Evolutionary conservation across 2,329 filamentous ascomycete genomes (phyloP).

Genomic region (Reticulascus tulasneorum): DNA sequence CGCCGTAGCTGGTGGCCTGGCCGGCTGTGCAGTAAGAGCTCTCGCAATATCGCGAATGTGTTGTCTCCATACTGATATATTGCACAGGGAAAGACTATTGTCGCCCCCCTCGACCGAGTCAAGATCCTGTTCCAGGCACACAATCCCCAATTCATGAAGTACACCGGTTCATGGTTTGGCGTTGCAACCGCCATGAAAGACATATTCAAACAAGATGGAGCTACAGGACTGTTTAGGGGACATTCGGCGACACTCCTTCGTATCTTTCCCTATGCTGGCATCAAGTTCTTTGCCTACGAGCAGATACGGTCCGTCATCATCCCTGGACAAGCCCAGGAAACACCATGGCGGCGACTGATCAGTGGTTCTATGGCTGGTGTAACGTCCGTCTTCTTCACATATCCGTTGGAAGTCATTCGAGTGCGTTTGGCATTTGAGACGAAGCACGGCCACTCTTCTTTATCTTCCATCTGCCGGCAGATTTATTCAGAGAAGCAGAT

Average conservation of each 20-base stretch:
- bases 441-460: conserved; percentile 65
- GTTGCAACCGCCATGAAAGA: conserved; percentile 77
- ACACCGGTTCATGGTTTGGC: conserved; percentile 83
- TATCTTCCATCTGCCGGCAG: conserved; percentile 73
- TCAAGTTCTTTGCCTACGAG: conserved; percentile 97
- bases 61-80: conserved; percentile 1
- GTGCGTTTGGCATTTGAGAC: conserved; percentile 96
- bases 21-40: conserved; percentile 76
- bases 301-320: conserved; percentile 84
- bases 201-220: conserved; percentile 74
- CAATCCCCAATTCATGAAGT: conserved; percentile 91
- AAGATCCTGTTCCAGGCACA: conserved; percentile 98
- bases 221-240: conserved; percentile 78
- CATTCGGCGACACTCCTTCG: conserved; percentile 91
- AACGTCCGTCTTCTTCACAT: conserved; percentile 92
- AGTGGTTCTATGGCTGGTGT: conserved; percentile 76
- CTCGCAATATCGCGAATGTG: conserved; percentile 2
- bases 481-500: conserved; percentile 77
- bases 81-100: conserved; percentile 82
- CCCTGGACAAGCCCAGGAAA: conserved; percentile 68
- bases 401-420: conserved; percentile 87
- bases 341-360: conserved; percentile 68
- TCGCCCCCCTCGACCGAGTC: conserved; percentile 92
- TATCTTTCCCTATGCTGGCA: conserved; percentile 95
- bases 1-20: conserved; percentile 81